Conservation (phyloP, 768 basidiomycete species). For the Leccinum ochraceum region DNA sequence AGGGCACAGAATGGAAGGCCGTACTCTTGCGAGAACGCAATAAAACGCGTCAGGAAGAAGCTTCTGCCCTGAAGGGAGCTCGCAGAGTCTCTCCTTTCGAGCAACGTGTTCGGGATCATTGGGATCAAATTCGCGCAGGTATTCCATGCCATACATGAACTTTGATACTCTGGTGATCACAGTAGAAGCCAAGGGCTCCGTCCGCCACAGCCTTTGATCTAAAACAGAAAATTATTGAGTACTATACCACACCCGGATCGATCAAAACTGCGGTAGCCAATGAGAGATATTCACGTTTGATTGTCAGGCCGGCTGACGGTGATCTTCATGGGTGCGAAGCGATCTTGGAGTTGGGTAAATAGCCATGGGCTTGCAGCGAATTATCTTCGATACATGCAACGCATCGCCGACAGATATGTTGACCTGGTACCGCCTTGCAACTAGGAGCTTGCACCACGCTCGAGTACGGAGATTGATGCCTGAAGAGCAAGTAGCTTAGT, state of each 20-base stretch:
- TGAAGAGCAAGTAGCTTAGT: neutral
- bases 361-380: no score
- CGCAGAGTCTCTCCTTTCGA: slow-evolving; percentile 65
- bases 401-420: neutral
- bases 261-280: no score
- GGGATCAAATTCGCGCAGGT: slow-evolving; percentile 64
- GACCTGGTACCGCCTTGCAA: neutral
- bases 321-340: no score
- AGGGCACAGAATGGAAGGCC: slow-evolving; percentile 25
- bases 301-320: no score
- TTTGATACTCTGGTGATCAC: slow-evolving; percentile 81
- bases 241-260: neutral
- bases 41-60: slow-evolving; percentile 83
- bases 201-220: slow-evolving; percentile 87
- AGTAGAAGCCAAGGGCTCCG: slow-evolving; percentile 82
- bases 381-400: neutral
- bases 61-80: slow-evolving; percentile 75
- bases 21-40: slow-evolving; percentile 70
- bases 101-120: slow-evolving; percentile 65
- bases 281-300: no score
- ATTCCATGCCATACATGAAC: slow-evolving; percentile 84
- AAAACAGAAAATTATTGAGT: slow-evolving; percentile 10
- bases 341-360: no score
- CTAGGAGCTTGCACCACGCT: neutral
- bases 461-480: neutral